A percentile compares a stretch with the other conserved stretches of the same genome.
Conservation (phyloP, 805 yeast genomes). For the Diddensiella santjacobensis region DNA sequence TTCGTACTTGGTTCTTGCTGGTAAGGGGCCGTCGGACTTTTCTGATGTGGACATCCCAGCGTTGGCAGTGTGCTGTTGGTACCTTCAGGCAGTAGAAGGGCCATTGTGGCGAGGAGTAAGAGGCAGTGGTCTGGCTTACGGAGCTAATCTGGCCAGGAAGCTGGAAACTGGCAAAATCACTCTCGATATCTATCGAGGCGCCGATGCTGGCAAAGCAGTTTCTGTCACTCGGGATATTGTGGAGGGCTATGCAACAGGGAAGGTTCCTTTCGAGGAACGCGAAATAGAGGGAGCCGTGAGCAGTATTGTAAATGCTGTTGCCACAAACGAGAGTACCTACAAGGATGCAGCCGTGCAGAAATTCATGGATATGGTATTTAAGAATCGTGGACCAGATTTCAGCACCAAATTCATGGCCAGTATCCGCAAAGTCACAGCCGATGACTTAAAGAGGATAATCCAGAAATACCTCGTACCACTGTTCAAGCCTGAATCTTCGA, state of each 20-base stretch:
- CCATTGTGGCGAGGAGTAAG: slow-evolving; percentile 96
- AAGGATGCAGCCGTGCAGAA: slow-evolving; percentile 63
- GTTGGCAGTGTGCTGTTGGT: slow-evolving; percentile 68
- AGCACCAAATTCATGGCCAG: slow-evolving; percentile 49
- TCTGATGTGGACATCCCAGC: slow-evolving; percentile 60
- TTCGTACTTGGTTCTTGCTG: slow-evolving; percentile 56
- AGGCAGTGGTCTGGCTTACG: slow-evolving; percentile 93
- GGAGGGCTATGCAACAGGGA: slow-evolving; percentile 54
- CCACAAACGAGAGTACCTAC: slow-evolving; percentile 62
- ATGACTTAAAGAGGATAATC: slow-evolving; percentile 45
- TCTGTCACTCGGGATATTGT: slow-evolving; percentile 62
- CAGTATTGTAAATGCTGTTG: slow-evolving; percentile 66
- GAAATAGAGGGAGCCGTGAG: slow-evolving; percentile 72
- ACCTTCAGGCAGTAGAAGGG: slow-evolving; percentile 84
- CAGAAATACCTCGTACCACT: slow-evolving; percentile 60
- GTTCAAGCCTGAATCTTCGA: slow-evolving; percentile 53
- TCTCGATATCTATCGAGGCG: slow-evolving; percentile 73
- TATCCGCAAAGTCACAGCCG: slow-evolving; percentile 47
- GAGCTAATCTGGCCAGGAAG: slow-evolving; percentile 59
- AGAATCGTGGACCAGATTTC: slow-evolving; percentile 67
- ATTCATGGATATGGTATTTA: slow-evolving; percentile 61
- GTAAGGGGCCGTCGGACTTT: slow-evolving; percentile 57
- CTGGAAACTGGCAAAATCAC: slow-evolving; percentile 64
- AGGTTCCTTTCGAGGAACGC: slow-evolving; percentile 49
- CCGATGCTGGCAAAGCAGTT: slow-evolving; percentile 66